Evolutionary conservation across 192 early-diverging fungal genomes (phyloP).

Genomic region (Jimgerdemannia flammicorona): DNA sequence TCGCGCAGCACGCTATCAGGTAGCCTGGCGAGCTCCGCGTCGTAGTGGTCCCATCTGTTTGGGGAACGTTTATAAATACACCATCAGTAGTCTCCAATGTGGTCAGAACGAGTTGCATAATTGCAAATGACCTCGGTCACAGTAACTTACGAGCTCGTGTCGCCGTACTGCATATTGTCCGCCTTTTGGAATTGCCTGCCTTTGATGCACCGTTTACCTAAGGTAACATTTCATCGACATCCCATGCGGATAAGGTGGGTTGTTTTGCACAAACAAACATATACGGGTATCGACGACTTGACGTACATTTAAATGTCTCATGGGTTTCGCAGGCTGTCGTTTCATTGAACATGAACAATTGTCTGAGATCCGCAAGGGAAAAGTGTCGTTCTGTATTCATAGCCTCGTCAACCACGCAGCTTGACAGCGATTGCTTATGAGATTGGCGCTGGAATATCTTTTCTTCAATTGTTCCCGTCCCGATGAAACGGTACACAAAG

Average conservation of each 20-base stretch:
- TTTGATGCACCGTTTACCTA: constrained; percentile 67
- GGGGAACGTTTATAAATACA: not conserved
- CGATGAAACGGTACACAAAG: constrained; percentile 97
- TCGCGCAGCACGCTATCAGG: constrained; percentile 59
- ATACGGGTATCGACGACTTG: not conserved
- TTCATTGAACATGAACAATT: constrained; percentile 83
- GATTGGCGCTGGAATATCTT: constrained; percentile 97
- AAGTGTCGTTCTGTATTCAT: constrained; percentile 93
- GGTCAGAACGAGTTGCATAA: not conserved
- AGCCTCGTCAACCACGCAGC: constrained; percentile 94
- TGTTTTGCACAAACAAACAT: not conserved
- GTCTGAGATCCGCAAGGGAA: constrained; percentile 80
- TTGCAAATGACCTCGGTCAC: not conserved
- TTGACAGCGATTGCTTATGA: constrained; percentile 81
- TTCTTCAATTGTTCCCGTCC: constrained; percentile 98
- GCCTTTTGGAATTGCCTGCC: constrained; percentile 75
- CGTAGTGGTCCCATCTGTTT: constrained; percentile 73
- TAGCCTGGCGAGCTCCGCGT: constrained; percentile 49
- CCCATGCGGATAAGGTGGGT: no score
- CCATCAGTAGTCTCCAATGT: not conserved
- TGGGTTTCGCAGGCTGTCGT: constrained; percentile 85
- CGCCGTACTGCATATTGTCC: constrained; percentile 66
- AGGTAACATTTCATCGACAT: not conserved
- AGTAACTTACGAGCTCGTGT: constrained; percentile 57
- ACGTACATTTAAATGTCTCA: constrained; percentile 92